Conservation (phyloP, 345 rosid genomes). For the thale cress (Arabidopsis thaliana) region DNA sequence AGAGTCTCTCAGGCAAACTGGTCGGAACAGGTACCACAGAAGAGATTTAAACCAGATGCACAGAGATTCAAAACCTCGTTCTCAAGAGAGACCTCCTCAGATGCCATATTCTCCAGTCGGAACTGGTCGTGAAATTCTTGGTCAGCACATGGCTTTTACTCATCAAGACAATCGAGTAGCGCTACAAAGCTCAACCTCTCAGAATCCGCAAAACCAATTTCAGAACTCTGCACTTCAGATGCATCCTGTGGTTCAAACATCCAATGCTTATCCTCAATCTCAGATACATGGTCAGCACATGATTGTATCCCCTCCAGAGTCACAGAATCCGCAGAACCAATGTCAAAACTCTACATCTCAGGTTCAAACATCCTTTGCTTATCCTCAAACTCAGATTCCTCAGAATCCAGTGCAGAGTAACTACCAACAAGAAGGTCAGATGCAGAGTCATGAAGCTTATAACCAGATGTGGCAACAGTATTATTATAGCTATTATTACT, state of each 20-base stretch:
- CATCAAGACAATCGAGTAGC: constrained; percentile 37
- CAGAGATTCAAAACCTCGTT: constrained; percentile 55
- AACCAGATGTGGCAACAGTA: constrained; percentile 84
- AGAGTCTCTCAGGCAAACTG: constrained; percentile 34
- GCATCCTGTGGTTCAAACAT: constrained; percentile 46
- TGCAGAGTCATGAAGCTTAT: constrained; percentile 62
- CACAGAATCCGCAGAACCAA: constrained; percentile 56
- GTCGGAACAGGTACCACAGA: constrained; percentile 49
- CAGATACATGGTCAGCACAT: constrained; percentile 43
- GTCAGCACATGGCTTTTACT: constrained; percentile 48
- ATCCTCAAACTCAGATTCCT: constrained; percentile 48
- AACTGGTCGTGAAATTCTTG: constrained; percentile 36
- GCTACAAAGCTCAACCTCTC: constrained; percentile 48
- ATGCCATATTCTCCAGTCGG: constrained; percentile 43
- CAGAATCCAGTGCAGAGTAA: constrained; percentile 54
- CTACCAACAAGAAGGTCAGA: constrained; percentile 52
- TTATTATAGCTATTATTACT: constrained; percentile 66
- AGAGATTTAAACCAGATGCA: constrained; percentile 47
- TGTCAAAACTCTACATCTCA: constrained; percentile 45
- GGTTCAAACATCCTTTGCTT: constrained; percentile 48
- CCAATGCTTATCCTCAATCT: constrained; percentile 49
- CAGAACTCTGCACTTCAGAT: constrained; percentile 44
- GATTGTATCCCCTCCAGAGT: constrained; percentile 39
- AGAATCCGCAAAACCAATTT: constrained; percentile 51
- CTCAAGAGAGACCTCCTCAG: constrained; percentile 52